These are phyloP conservation scores for Ogataea haglerorum DNA, from an alignment of 805 yeast genomes.

Conservation along the genomic window DNA sequence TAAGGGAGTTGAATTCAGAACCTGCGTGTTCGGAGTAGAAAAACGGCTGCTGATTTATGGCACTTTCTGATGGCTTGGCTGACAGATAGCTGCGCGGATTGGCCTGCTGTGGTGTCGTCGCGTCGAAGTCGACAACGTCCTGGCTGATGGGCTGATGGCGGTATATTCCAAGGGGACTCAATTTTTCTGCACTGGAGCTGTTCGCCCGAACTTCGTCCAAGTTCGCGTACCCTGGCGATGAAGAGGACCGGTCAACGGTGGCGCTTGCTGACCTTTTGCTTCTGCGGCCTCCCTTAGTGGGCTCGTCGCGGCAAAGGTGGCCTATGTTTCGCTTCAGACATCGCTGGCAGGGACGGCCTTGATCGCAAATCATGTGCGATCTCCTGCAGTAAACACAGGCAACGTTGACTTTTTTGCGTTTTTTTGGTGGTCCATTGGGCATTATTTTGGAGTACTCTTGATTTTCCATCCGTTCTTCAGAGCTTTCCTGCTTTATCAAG, in stretches of 20 bases:
- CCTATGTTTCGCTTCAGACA: conserved; percentile 87
- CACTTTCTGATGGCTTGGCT: conserved; percentile 18
- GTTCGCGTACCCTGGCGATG: conserved; percentile 10
- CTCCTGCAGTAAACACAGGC: conserved; percentile 92
- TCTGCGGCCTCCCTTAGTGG: conserved; percentile 37
- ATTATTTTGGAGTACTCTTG: background rate
- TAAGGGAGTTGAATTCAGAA: conserved; percentile 83
- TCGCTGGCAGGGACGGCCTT: conserved; percentile 68
- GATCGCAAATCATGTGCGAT: conserved; percentile 93
- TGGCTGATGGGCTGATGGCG: conserved; percentile 9
- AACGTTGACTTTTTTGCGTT: conserved; percentile 49
- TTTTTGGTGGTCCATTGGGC: conserved; percentile 3
- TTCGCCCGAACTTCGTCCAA: conserved; percentile 5
- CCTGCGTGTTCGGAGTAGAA: conserved; percentile 92
- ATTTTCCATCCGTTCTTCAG: background rate
- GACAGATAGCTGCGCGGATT: conserved; percentile 6
- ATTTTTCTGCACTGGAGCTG: conserved; percentile 13
- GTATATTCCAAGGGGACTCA: conserved; percentile 16
- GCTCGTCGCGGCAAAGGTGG: conserved; percentile 80
- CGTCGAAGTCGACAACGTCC: conserved; percentile 1
- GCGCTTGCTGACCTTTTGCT: conserved; percentile 6
- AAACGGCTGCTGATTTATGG: conserved; percentile 63
- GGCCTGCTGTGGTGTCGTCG: background rate
- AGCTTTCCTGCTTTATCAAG: conserved; percentile 1
- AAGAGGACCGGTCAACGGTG: conserved; percentile 5